These are phyloP conservation scores for Limtongia smithiae DNA, from an alignment of 805 yeast genomes.

Conservation along the genomic window DNA sequence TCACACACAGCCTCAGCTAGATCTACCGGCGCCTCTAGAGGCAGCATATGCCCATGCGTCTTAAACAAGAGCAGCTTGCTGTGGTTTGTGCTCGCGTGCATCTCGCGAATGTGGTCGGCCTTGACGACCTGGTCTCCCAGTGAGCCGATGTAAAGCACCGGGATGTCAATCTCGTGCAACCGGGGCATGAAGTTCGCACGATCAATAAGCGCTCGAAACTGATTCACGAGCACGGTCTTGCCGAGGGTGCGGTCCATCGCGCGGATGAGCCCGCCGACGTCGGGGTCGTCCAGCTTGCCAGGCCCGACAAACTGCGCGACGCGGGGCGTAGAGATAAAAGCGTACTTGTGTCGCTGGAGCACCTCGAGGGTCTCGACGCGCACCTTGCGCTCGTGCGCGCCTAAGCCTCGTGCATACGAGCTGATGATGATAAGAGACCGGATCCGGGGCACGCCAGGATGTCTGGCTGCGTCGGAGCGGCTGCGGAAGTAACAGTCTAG, in stretches of 20 bases:
- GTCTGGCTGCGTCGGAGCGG: background rate
- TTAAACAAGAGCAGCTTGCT: background rate
- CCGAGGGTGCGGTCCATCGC: constrained; percentile 1
- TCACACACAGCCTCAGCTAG: background rate
- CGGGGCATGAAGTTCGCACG: background rate
- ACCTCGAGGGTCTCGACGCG: background rate
- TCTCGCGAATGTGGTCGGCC: background rate
- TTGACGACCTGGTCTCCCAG: background rate
- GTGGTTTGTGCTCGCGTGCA: background rate
- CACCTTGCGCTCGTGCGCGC: background rate
- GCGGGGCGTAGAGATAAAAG: background rate
- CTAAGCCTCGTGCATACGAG: background rate
- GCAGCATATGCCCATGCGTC: background rate
- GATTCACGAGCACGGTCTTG: background rate
- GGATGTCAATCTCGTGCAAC: background rate
- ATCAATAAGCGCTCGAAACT: background rate
- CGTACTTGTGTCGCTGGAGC: background rate
- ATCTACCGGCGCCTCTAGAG: background rate
- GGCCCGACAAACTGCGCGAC: background rate
- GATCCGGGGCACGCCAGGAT: background rate
- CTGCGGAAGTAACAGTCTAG: background rate
- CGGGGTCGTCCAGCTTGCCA: background rate
- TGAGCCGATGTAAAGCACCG: background rate
- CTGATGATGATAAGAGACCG: constrained; percentile 1
- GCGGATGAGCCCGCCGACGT: background rate